Percentiles rank a stretch among this genome's conserved stretches.
These are phyloP conservation scores for Penicillium crystallinum DNA, from an alignment of 495 filamentous ascomycete species.

Conservation along the genomic window DNA sequence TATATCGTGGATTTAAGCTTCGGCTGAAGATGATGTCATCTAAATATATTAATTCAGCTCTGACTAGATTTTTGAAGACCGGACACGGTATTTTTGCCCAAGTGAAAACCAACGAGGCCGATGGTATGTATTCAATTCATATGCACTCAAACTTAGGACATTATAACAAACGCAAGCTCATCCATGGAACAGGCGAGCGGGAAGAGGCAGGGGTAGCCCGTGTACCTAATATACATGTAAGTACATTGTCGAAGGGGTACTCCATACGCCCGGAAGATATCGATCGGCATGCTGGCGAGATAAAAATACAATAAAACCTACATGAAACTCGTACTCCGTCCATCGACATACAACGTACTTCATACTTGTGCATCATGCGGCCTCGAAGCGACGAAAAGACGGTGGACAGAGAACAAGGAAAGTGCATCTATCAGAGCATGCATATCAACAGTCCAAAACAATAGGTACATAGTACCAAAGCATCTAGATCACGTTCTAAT, in stretches of 20 bases:
- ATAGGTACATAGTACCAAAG: not conserved
- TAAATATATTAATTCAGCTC: not conserved
- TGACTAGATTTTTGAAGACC: no score
- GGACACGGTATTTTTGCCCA: not conserved
- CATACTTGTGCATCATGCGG: not conserved
- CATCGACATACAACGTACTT: not conserved
- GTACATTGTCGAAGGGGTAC: no score
- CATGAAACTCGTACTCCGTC: no score
- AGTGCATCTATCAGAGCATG: not conserved
- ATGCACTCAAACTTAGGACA: conserved; percentile 1
- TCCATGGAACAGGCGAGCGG: conserved; percentile 10
- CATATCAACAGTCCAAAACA: not conserved
- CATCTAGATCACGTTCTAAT: not conserved
- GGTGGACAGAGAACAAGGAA: not conserved
- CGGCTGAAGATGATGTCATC: not conserved
- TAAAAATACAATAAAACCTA: not conserved
- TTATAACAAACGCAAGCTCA: conserved; percentile 1
- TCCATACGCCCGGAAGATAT: not conserved
- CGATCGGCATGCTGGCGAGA: not conserved
- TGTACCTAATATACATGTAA: no score
- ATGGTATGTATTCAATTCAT: not conserved
- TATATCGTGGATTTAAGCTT: not conserved
- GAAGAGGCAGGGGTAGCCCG: no score
- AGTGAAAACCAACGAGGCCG: no score
- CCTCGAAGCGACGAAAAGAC: not conserved